Evolutionary conservation across 2,329 filamentous ascomycete species (phyloP).

Genomic region (Ambrosiella cleistominuta): DNA sequence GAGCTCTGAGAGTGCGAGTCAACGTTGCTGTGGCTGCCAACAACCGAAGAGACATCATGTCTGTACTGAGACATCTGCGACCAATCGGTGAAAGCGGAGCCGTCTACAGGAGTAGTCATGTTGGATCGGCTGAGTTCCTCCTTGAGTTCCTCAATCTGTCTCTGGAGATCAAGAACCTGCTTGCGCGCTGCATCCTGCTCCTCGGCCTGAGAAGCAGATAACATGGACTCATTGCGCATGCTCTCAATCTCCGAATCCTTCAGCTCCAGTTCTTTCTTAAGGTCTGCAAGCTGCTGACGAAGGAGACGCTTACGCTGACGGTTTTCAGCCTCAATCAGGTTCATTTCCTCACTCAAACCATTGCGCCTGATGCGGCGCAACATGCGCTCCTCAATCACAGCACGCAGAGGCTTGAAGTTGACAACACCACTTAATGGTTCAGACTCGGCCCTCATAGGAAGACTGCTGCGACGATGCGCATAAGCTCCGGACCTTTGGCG

Average conservation of each 20-base stretch:
- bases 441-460: conserved; percentile 6
- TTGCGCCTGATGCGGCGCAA: conserved; percentile 39
- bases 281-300: conserved; percentile 29
- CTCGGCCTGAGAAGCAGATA: not conserved
- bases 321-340: conserved; percentile 31
- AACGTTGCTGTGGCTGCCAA: conserved; percentile 4
- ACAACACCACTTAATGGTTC: conserved; percentile 17
- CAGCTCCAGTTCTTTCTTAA: conserved; percentile 30
- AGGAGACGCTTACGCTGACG: conserved; percentile 23
- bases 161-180: conserved; percentile 26
- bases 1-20: not conserved
- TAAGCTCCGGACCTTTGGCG: not conserved
- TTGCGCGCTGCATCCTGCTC: not conserved
- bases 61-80: not conserved
- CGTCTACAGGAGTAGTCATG: conserved; percentile 7
- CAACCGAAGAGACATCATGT: conserved; percentile 2
- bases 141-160: conserved; percentile 23
- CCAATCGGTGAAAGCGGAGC: conserved; percentile 6
- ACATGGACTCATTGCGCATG: conserved; percentile 25
- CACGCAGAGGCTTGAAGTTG: conserved; percentile 32
- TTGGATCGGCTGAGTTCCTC: conserved; percentile 18
- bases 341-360: conserved; percentile 40
- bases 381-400: conserved; percentile 38
- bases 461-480: not conserved
- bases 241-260: conserved; percentile 37